Evolutionary conservation across 1,284 basidiomycete species (phyloP).

Genomic region (Puccinia novopanici): DNA sequence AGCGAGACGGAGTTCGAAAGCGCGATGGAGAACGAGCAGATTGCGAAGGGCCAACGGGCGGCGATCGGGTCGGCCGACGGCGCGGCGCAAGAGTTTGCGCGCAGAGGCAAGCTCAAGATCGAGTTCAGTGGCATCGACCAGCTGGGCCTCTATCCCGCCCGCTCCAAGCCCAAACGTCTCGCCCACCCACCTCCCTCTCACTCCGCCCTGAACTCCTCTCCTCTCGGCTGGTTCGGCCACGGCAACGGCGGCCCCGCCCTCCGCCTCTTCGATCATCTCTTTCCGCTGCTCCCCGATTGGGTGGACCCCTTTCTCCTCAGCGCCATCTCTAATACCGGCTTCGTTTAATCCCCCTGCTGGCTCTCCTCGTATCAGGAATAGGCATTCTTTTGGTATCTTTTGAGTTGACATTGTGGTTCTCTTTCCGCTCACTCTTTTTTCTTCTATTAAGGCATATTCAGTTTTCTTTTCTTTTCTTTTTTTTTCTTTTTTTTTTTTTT

Average conservation of each 20-base stretch:
- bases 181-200: too few relatives aligned
- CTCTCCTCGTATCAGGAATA: not conserved
- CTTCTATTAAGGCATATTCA: not conserved
- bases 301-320: slow-evolving; percentile 47
- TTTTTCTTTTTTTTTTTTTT: too few relatives aligned
- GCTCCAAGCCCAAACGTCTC: slow-evolving; percentile 22
- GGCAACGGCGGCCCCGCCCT: slow-evolving; percentile 37
- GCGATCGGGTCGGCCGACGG: slow-evolving; percentile 53
- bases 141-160: slow-evolving; percentile 42
- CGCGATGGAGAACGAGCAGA: slow-evolving; percentile 54
- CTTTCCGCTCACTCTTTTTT: not conserved
- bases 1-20: slow-evolving; percentile 56
- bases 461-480: too few relatives aligned
- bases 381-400: not conserved
- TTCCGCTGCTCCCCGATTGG: slow-evolving; percentile 33
- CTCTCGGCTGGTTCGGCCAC: slow-evolving; percentile 25
- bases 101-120: slow-evolving; percentile 19
- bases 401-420: too few relatives aligned
- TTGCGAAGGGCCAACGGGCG: slow-evolving; percentile 27
- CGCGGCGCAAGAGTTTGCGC: slow-evolving; percentile 38
- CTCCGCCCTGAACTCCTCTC: not conserved
- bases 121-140: slow-evolving; percentile 48
- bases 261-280: slow-evolving; percentile 21
- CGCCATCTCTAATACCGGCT: slow-evolving; percentile 39
- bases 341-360: not conserved